Conservation (phyloP, 148 eudicot species). For the Dianthus caryophyllus region DNA sequence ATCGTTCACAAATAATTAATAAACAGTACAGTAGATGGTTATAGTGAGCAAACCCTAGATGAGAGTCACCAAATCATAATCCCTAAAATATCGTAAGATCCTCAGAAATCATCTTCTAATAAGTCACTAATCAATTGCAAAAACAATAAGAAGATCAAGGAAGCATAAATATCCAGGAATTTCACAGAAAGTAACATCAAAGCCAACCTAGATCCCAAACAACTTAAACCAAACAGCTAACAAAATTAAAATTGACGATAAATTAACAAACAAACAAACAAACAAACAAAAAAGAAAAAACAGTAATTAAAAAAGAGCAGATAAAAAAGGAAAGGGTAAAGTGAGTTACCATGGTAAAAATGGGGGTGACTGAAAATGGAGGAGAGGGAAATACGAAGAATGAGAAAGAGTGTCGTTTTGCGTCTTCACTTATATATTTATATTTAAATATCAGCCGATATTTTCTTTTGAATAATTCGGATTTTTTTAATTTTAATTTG, state of each 20-base stretch:
- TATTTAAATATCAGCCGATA: too few relatives aligned
- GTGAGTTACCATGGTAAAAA: slow-evolving; percentile 15
- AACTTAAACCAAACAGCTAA: neutral
- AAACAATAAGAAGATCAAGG: neutral
- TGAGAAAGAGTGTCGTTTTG: neutral
- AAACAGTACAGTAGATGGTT: too few relatives aligned
- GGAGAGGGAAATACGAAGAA: slow-evolving; percentile 9
- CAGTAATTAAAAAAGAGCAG: neutral
- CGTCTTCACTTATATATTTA: neutral
- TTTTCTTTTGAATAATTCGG: too few relatives aligned
- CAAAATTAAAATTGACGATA: neutral
- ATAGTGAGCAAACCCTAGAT: neutral
- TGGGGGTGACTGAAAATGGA: neutral
- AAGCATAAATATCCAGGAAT: neutral
- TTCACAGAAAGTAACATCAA: neutral
- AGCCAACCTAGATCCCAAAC: neutral
- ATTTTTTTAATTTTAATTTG: too few relatives aligned
- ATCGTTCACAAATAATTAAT: neutral
- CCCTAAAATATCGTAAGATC: neutral
- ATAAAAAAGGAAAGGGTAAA: neutral
- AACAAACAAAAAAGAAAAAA: neutral
- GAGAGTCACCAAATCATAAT: neutral
- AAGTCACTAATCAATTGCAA: neutral
- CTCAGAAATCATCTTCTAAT: neutral
- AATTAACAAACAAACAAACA: neutral